A percentile compares a stretch with the other conserved stretches of the same genome.
Conservation (phyloP, 1,139 yeast genomes). For the Yamadazyma conglobata region DNA sequence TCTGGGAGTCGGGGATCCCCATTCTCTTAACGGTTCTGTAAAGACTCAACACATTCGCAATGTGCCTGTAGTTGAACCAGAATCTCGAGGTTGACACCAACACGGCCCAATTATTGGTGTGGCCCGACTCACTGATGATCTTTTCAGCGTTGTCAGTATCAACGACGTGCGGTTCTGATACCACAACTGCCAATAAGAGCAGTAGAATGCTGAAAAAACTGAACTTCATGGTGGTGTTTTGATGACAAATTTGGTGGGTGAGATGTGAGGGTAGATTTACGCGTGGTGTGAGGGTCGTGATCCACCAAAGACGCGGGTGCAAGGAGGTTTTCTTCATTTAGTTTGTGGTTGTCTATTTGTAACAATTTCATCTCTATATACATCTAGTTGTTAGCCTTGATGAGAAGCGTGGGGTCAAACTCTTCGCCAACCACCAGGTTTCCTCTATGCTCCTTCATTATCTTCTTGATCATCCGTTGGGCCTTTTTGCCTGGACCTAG, state of each 20-base stretch:
- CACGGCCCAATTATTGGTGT: constrained; percentile 92
- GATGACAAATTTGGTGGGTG: no score
- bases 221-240: constrained; percentile 7
- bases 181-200: constrained; percentile 1
- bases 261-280: no score
- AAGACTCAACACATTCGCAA: constrained; percentile 93
- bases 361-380: no score
- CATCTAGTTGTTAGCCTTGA: no score
- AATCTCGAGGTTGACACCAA: constrained; percentile 92
- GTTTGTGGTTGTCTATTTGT: no score
- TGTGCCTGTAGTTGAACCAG: constrained; percentile 97
- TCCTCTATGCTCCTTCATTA: not conserved
- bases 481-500: constrained; percentile 24
- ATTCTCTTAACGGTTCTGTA: constrained; percentile 92
- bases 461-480: constrained; percentile 1
- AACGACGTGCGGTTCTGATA: constrained; percentile 5
- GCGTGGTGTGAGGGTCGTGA: no score
- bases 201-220: not conserved
- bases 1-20: constrained; percentile 97
- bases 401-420: no score
- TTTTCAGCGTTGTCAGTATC: constrained; percentile 21
- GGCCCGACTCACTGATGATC: constrained; percentile 39
- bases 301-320: no score
- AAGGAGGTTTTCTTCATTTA: no score
- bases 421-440: no score